These are phyloP conservation scores for Sporothrix luriei DNA, from an alignment of 2,329 filamentous ascomycete species.

Conservation along the genomic window DNA sequence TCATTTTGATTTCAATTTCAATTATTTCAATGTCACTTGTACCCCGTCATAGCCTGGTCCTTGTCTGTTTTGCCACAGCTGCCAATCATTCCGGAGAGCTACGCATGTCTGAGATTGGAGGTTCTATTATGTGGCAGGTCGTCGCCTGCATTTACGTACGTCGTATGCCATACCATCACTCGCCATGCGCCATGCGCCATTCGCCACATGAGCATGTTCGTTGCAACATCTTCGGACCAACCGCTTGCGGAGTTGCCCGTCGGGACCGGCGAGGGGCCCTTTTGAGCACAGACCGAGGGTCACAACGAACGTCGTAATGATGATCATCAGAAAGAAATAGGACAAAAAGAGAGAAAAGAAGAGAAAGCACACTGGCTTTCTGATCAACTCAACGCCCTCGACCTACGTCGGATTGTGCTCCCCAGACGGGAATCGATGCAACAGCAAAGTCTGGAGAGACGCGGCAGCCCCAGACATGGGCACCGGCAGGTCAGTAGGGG, in stretches of 20 bases:
- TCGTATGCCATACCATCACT: background rate
- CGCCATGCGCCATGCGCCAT: background rate
- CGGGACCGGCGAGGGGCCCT: conserved; percentile 21
- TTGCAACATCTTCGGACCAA: background rate
- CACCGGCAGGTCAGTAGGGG: background rate
- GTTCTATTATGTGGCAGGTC: background rate
- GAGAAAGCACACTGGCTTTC: background rate
- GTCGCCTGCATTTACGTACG: background rate
- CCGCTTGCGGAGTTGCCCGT: conserved; percentile 4
- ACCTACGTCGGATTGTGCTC: background rate
- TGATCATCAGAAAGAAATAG: background rate
- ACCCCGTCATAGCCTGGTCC: no score
- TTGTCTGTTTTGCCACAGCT: conserved; percentile 14
- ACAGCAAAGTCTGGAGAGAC: conserved; percentile 14
- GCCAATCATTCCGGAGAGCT: background rate
- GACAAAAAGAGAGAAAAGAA: background rate
- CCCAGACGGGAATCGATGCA: conserved; percentile 1
- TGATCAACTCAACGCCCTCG: no score
- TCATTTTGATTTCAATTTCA: no score
- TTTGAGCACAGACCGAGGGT: background rate
- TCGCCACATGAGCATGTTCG: background rate
- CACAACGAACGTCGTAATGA: background rate
- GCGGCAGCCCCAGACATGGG: background rate
- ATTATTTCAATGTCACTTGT: no score
- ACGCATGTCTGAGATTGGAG: background rate